phyloP scores from a whole-genome alignment of 2,329 filamentous ascomycete species.

The Apiospora pterosperma region DNA sequence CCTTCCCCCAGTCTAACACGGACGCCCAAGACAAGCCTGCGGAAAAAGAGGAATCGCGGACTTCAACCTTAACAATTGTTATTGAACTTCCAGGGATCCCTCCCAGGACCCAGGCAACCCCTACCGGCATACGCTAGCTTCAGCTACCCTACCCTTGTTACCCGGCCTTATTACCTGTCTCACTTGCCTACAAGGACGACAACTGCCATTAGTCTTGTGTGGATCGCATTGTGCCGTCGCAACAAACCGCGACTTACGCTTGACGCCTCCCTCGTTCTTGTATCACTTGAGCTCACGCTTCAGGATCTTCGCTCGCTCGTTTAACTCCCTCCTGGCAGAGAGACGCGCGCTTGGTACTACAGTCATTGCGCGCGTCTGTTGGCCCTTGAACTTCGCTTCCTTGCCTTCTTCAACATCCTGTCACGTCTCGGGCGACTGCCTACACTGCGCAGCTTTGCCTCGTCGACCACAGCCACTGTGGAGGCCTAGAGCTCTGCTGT shows the following conservation, averaged over 20 bases:
- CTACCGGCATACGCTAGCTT: background rate
- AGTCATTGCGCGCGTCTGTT: background rate
- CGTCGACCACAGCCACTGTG: slow-evolving; percentile 2
- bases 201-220: background rate
- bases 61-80: slow-evolving; percentile 2
- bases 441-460: slow-evolving; percentile 2
- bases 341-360: slow-evolving; percentile 4
- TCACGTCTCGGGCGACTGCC: slow-evolving; percentile 1
- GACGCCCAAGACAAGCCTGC: background rate
- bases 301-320: slow-evolving; percentile 3
- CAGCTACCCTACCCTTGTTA: slow-evolving; percentile 1
- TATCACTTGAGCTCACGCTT: background rate
- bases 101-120: background rate
- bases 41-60: background rate
- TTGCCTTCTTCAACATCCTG: background rate
- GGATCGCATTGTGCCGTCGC: slow-evolving; percentile 1
- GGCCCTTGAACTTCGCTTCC: background rate
- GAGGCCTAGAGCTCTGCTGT: background rate
- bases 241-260: slow-evolving; percentile 5
- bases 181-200: background rate
- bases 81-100: slow-evolving; percentile 2
- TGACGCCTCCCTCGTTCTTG: background rate
- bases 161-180: background rate
- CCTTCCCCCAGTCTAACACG: slow-evolving; percentile 1
- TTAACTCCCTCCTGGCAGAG: background rate